Evolutionary conservation across 2,329 filamentous ascomycete species (phyloP), one percentile per base, ranked within the genome.

Genomic region (Xylaria sp.): DNA sequence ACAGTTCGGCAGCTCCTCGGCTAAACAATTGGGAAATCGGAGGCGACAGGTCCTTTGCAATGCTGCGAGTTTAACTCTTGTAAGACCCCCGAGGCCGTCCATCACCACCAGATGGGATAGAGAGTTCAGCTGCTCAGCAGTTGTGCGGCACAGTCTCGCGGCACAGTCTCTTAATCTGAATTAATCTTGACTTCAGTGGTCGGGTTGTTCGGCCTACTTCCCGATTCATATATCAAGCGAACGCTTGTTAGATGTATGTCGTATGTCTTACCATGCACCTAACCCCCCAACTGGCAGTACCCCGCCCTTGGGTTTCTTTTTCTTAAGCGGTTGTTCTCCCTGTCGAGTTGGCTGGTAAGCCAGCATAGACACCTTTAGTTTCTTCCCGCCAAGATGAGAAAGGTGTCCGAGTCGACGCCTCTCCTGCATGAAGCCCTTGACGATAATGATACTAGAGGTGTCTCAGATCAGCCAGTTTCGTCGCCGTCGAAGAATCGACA

Each of bases 331-430:
- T 13, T 27, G 5, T 27, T 27, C 48, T 27, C 18, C 18, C 48
- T 51, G 1, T 6, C 40, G n/a, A n/a, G 8, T 35, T 16, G 5
- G 3, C 40, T 18, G 25, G 13, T 3, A 5, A 51, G 27, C 13
- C 27, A 35, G 54, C 29, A 23, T 40, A 16, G 6, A 47, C n/a
- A 47, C 10, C n/a, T 21, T 23, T 21, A 23, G n/a, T 10, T 47
- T 47, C 18, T 47, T 18, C 16, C n/a, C 9, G 44, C n/a, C 18
- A 47, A 47, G 6, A 21, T 47, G 44, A 9, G 29, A 12, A 27
- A 50, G 42, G 42, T 12, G 10, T 50, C 58, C n/a, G 60, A 62
- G 48, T 53, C 48, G 9, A 42, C 60, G 21, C 48, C 60, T 32
- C 60, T 62, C 18, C 60, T 62, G 23, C 48, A 23, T 13, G 47